Evolutionary conservation across 78 protist genomes (phyloP).

Genomic region (Isochrysis galbana): DNA sequence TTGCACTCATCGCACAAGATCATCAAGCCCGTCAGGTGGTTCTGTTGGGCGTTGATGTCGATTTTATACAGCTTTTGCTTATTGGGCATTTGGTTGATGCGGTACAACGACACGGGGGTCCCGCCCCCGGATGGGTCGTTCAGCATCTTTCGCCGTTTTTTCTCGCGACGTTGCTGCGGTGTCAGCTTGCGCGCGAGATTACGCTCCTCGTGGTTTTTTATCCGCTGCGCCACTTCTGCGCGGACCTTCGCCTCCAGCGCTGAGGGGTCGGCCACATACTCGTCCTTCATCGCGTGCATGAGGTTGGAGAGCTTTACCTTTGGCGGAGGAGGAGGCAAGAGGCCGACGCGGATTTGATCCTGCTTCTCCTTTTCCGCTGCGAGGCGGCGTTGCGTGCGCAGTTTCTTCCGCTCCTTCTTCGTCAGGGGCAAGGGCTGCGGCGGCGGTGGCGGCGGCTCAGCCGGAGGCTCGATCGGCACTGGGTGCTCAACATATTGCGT

Average conservation of each 20-base stretch:
- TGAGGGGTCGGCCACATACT: constrained; percentile 66
- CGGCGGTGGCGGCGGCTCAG: constrained; percentile 24
- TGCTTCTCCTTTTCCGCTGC: constrained; percentile 53
- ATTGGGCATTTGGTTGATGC: background rate
- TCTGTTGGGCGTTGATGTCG: constrained; percentile 40
- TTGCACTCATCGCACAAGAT: background rate
- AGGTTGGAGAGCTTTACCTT: constrained; percentile 67
- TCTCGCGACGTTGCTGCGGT: constrained; percentile 55
- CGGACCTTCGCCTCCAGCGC: constrained; percentile 26
- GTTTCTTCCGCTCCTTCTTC: constrained; percentile 55
- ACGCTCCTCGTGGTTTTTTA: background rate
- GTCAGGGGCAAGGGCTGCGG: constrained; percentile 50
- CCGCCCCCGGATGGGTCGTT: constrained; percentile 31
- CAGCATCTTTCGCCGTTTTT: constrained; percentile 29
- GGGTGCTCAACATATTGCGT: constrained; percentile 70
- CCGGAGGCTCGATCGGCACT: constrained; percentile 56
- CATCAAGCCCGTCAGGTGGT: constrained; percentile 24
- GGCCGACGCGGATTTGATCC: constrained; percentile 61
- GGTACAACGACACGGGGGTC: constrained; percentile 14
- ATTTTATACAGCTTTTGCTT: background rate
- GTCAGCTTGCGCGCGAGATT: constrained; percentile 54
- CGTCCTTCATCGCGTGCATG: constrained; percentile 58
- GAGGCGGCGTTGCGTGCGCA: constrained; percentile 46
- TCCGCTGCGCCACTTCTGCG: constrained; percentile 47
- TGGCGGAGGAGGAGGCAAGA: constrained; percentile 61